Conservation (phyloP, 2,329 filamentous ascomycete genomes). For the Aureobasidium uvarum region DNA sequence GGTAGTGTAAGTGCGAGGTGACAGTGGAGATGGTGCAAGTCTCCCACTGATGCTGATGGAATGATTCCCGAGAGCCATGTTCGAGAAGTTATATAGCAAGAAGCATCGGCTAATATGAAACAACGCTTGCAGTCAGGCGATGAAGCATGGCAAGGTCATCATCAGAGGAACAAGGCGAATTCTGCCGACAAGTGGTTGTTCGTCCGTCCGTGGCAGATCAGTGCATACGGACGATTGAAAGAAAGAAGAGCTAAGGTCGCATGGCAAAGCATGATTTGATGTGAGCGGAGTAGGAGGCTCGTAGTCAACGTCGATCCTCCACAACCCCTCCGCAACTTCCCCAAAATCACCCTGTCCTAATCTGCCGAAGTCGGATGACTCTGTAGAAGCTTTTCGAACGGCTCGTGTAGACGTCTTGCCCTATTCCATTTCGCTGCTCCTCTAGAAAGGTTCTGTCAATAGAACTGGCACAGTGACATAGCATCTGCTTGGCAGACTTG, state of each 20-base stretch:
- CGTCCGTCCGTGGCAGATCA: neutral
- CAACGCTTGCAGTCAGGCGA: neutral
- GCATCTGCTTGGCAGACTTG: neutral
- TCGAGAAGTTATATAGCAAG: neutral
- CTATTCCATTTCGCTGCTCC: neutral
- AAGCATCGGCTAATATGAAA: conserved; percentile 13
- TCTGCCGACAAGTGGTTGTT: conserved; percentile 5
- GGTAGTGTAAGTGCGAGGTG: neutral
- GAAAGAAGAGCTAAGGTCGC: neutral
- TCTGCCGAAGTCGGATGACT: conserved; percentile 12
- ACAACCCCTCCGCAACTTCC: neutral
- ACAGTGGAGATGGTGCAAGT: neutral
- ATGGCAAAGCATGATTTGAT: neutral
- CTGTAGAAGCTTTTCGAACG: neutral
- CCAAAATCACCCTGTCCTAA: neutral
- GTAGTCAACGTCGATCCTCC: conserved; percentile 10
- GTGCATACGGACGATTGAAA: neutral
- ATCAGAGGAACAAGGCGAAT: neutral
- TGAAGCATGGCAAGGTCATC: neutral
- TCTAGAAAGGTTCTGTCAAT: neutral
- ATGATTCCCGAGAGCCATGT: neutral
- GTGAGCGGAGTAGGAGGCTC: too few relatives aligned
- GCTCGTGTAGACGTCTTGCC: neutral
- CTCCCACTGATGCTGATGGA: neutral
- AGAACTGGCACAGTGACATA: neutral